Conservation (phyloP, 2,329 filamentous ascomycete species). For the Fonsecaea multimorphosa region DNA sequence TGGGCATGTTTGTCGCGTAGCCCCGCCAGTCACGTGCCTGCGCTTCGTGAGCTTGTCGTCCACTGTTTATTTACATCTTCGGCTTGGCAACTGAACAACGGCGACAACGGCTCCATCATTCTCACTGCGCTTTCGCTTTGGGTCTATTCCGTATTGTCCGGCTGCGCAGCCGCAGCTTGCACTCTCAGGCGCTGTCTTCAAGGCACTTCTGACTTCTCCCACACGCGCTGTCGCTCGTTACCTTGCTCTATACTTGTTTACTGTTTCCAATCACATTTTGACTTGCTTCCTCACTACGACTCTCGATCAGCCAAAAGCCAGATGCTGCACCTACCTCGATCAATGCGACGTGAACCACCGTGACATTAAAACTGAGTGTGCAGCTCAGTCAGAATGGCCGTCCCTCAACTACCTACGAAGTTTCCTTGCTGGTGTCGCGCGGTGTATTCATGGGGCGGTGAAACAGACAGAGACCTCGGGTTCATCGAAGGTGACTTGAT, state of each 20-base stretch:
- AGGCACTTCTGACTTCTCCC: background rate
- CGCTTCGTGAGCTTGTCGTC: background rate
- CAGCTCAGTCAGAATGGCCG: constrained; percentile 25
- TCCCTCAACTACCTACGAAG: constrained; percentile 68
- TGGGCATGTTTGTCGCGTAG: background rate
- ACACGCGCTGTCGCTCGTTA: background rate
- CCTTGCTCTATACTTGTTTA: background rate
- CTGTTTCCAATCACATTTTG: background rate
- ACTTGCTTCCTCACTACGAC: background rate
- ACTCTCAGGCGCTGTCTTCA: background rate
- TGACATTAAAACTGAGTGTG: background rate
- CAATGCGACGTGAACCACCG: constrained; percentile 14
- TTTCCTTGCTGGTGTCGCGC: constrained; percentile 93
- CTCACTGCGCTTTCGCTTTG: background rate
- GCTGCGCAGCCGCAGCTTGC: background rate
- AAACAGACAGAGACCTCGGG: constrained; percentile 92
- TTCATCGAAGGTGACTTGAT: constrained; percentile 98
- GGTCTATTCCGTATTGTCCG: background rate
- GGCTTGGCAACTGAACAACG: constrained; percentile 1
- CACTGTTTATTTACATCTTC: constrained; percentile 1
- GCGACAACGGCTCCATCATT: background rate
- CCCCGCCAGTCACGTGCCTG: background rate
- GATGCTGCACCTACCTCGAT: constrained; percentile 22
- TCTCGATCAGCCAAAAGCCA: constrained; percentile 10
- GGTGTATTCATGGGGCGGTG: constrained; percentile 91